Evolutionary conservation across 768 basidiomycete species (phyloP), one percentile per base, ranked within the genome.

Genomic region (Candolleomyces aberdarensis): DNA sequence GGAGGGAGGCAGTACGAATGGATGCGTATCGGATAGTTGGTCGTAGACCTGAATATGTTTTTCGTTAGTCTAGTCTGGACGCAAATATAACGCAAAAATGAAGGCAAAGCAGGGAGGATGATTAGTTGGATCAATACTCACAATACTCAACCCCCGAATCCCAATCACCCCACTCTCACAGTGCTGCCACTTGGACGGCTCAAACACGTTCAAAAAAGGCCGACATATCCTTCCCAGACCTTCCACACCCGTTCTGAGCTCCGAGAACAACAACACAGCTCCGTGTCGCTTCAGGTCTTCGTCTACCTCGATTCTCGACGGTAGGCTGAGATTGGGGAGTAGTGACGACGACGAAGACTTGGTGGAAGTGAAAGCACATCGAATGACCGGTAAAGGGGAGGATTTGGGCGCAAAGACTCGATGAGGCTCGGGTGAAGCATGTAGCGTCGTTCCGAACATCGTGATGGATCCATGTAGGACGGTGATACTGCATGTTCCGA

Each of bases 381-480:
- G 69, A 20, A 76, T 82, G 62, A 72, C 69, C 0, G 93, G 91
- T 5, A 95, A 69, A 0, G 93, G 91, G n/a, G 91, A 85, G 0
- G 87, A 91, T 3, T 84, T 80, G 0, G 94, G 92, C 0, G 92
- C 89, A 67, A 85, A 96, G 29, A 96, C 76, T 13, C 72, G 74
- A 64, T 92, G 78, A 22, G 9, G 2, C 11, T 36, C 11, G 9
- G 3, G 15, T 1, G 83, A 83, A 7, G 84, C 66, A 0, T 60
- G 52, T 8, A 91, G 67, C 1, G 72, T 75, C 11, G 83, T 78
- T 2, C 90, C 91, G n/a, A 79, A 76, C 0, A 94, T 52, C 2
- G 76, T 73, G 56, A 95, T 62, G 15, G 80, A 73, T 0, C 91
- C 90, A 54, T 78, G 83, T 4, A 95, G 68, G 26, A 94, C 80